Evolutionary conservation across 169 alveolate genomes (phyloP), one percentile per base, ranked within the genome.

Genomic region (Toxoplasma gondii): DNA sequence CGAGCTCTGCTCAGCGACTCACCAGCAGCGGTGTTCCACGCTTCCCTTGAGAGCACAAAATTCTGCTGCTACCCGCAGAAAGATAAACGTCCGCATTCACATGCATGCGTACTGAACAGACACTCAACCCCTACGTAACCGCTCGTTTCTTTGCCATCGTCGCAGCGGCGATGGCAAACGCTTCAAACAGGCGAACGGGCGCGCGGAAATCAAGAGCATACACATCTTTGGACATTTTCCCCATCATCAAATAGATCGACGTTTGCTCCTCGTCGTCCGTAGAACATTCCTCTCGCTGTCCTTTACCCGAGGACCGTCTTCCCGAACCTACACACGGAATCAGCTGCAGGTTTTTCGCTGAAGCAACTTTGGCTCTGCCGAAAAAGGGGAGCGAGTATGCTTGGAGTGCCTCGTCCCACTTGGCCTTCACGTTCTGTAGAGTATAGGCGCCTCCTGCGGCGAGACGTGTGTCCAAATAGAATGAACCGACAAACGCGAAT

Each of bases 341-440:
- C 84, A 96, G 95, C 94, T 97, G 97, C 54, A 96, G 84, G 95
- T 97, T 96, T 95, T 96, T 95, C 45, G 98, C 97, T 49, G 96
- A 93, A 31, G 97, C 97, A 82, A 96, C 58, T 74, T 95, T 95
- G 45, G 93, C 97, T 84, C 97, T 74, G 31, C 97, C 97, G 87
- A 94, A 95, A 94, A 96, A 96, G 38, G 97, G 97, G 74, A 97
- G 88, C 49, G 97, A 96, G 45, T 96, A 96, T 78, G 96, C 94
- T 74, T 96, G 96, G 90, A 94, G 90, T 54, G 93, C 93, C 88
- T 94, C 96, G 94, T 97, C 97, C 98, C 97, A 92, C 41, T 84
- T 78, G 19, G 97, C 95, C 70, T 96, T 87, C 86, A 94, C 91
- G 84, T 93, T 92, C 95, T 95, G 95, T 70, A 93, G 29, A 19